Evolutionary conservation across 495 filamentous ascomycete genomes (phyloP), one percentile per base, ranked within the genome.

Genomic region (Tuber brumale): DNA sequence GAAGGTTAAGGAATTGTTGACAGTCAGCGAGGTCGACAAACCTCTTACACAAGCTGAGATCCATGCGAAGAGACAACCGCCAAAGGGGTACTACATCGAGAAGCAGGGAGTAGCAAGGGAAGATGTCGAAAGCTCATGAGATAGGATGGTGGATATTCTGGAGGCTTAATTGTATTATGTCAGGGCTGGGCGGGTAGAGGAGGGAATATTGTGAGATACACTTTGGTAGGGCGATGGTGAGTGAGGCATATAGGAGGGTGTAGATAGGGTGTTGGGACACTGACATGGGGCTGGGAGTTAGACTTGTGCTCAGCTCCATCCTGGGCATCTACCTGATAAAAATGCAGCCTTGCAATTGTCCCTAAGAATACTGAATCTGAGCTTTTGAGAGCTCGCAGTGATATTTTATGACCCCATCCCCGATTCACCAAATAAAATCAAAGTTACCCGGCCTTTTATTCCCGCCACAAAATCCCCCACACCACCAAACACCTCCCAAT

Each of bases 1-100:
- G 89, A 93, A 92, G 84, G 94, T 99, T 71, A 99, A 99, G 85
- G 96, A 99, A 84, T 87, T 99, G 75, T 92, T 99, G 9, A 87
- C 88, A 19, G 95, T 99, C 39, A 85, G 89, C 57, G 95, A 97
- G 85, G 94, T 97, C 57, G 92, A 92, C 23, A 81, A 84, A 74
- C 82, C 88, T n/a, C 83, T 94, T 82, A 91, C 89, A 31, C 90
- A 90, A 82, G 85, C 87, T 75, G 91, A 98, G 86, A 87, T 97
- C 77, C 89, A 89, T 83, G 87, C 87, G 21, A 87, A 90, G 86
- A 86, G 96, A 80, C 90, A 87, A 84, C 94, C 94, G 12, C 93
- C 97, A 76, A 88, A 89, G 1, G 95, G 95, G 16, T 99, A 92
- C 80, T 95, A 91, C 80, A 77, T 97, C 76, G 95, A 98, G 88